Conservation (phyloP, 768 basidiomycete species). For the Pleurotus tuoliensis region DNA sequence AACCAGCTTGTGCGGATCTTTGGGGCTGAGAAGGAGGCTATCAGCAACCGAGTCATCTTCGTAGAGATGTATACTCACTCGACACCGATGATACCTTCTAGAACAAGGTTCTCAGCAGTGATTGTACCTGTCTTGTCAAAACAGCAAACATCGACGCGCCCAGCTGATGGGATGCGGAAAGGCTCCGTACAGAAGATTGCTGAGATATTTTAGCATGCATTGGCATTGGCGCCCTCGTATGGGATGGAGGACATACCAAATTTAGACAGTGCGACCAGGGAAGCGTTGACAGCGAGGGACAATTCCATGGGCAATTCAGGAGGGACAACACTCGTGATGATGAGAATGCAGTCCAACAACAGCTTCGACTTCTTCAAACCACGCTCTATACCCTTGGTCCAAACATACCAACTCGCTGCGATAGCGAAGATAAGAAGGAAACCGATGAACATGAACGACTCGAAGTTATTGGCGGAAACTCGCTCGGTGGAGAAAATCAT, state of each 20-base stretch:
- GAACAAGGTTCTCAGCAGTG: slow-evolving; percentile 90
- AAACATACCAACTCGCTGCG: slow-evolving; percentile 97
- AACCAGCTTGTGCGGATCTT: slow-evolving; percentile 63
- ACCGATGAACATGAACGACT: slow-evolving; percentile 96
- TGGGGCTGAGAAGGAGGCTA: slow-evolving; percentile 35
- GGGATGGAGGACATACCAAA: slow-evolving; percentile 53
- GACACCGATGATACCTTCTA: slow-evolving; percentile 91
- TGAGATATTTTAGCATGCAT: slow-evolving; percentile 25
- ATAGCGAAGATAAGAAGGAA: slow-evolving; percentile 97
- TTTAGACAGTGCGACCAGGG: slow-evolving; percentile 89
- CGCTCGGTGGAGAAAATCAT: slow-evolving; percentile 99
- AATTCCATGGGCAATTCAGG: slow-evolving; percentile 99
- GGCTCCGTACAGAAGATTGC: slow-evolving; percentile 99
- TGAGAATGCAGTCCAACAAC: slow-evolving; percentile 90
- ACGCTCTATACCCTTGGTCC: slow-evolving; percentile 95
- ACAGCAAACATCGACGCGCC: slow-evolving; percentile 96
- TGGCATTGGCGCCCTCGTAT: background rate
- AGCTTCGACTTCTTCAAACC: slow-evolving; percentile 94
- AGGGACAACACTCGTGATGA: slow-evolving; percentile 96
- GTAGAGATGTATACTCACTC: slow-evolving; percentile 52
- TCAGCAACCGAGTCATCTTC: too few species aligned
- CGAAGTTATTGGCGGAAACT: slow-evolving; percentile 92
- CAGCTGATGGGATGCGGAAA: slow-evolving; percentile 95
- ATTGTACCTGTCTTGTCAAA: slow-evolving; percentile 99
- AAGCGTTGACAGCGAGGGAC: slow-evolving; percentile 92